A percentile compares a stretch with the other conserved stretches of the same genome.
phyloP scores from a whole-genome alignment of 176 grass and related monocot species.

The Aegilops bicornis region DNA sequence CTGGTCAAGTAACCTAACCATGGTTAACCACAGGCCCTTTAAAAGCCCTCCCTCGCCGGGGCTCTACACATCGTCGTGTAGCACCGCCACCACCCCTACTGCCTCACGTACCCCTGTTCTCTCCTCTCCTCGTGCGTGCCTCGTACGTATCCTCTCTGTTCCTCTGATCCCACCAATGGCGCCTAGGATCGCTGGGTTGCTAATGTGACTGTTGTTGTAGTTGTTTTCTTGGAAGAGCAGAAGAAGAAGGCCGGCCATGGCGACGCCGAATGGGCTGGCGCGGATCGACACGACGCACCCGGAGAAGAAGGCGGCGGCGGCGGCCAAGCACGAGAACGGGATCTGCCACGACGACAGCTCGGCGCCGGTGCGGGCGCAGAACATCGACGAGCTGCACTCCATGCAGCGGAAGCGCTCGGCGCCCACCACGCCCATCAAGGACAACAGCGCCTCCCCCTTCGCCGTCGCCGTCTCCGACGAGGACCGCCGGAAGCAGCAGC shows the following conservation, averaged over 20 bases:
- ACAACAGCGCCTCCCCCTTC: slow-evolving; percentile 35
- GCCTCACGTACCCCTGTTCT: not conserved
- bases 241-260: not conserved
- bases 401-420: slow-evolving; percentile 75
- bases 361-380: slow-evolving; percentile 79
- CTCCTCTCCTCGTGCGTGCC: slow-evolving; percentile 30
- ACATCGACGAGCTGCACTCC: slow-evolving; percentile 96
- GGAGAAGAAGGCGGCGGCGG: slow-evolving; percentile 23
- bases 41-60: slow-evolving; percentile 38
- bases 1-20: slow-evolving; percentile 25
- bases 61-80: slow-evolving; percentile 23
- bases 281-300: slow-evolving; percentile 78
- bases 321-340: slow-evolving; percentile 51
- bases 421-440: slow-evolving; percentile 79
- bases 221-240: not conserved
- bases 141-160: not conserved
- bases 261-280: slow-evolving; percentile 53
- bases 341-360: slow-evolving; percentile 97
- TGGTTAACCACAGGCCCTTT: slow-evolving; percentile 34
- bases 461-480: slow-evolving; percentile 61
- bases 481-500: slow-evolving; percentile 59
- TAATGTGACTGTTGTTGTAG: not conserved
- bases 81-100: not conserved
- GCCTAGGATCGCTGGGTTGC: not conserved
- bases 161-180: not conserved